Percentiles rank a stretch among this genome's conserved stretches.
These are phyloP conservation scores for Phialocephala subalpina DNA, from an alignment of 2,329 filamentous ascomycete genomes.

Conservation along the genomic window DNA sequence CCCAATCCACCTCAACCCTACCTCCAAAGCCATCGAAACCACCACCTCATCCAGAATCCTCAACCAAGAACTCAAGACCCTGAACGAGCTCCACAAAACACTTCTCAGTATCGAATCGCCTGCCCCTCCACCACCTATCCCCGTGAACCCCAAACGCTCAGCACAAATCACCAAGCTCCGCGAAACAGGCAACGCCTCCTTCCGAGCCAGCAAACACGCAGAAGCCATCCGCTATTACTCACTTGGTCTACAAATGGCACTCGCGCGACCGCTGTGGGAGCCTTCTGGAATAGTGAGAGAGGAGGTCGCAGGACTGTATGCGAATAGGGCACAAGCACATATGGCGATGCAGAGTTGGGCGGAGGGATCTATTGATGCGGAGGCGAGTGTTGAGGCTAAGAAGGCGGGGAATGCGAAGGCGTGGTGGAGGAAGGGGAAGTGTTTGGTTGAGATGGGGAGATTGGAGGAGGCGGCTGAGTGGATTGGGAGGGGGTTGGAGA, in stretches of 20 bases:
- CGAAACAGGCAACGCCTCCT: slow-evolving; percentile 84
- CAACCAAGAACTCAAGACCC: slow-evolving; percentile 69
- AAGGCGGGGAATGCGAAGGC: slow-evolving; percentile 89
- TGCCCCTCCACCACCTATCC: slow-evolving; percentile 83
- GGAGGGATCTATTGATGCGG: slow-evolving; percentile 86
- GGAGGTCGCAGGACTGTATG: slow-evolving; percentile 80
- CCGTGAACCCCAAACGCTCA: slow-evolving; percentile 90
- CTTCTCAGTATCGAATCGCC: slow-evolving; percentile 72
- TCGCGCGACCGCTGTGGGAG: slow-evolving; percentile 86
- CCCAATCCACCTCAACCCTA: slow-evolving; percentile 82
- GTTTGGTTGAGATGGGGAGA: slow-evolving; percentile 89
- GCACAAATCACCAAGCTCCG: slow-evolving; percentile 90
- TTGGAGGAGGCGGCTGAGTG: slow-evolving; percentile 83
- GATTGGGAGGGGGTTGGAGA: slow-evolving; percentile 79
- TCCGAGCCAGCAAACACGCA: slow-evolving; percentile 76
- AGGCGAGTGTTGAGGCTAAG: slow-evolving; percentile 88
- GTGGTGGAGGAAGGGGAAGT: slow-evolving; percentile 89
- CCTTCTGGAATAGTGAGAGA: slow-evolving; percentile 83
- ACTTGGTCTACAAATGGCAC: slow-evolving; percentile 89
- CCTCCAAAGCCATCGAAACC: slow-evolving; percentile 76
- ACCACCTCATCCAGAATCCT: slow-evolving; percentile 58
- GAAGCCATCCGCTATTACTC: slow-evolving; percentile 85
- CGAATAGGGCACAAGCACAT: slow-evolving; percentile 89
- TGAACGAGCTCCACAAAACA: slow-evolving; percentile 81
- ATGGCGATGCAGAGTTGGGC: slow-evolving; percentile 86